Evolutionary conservation across 1,139 yeast genomes (phyloP).

Genomic region (Pichia sp.): DNA sequence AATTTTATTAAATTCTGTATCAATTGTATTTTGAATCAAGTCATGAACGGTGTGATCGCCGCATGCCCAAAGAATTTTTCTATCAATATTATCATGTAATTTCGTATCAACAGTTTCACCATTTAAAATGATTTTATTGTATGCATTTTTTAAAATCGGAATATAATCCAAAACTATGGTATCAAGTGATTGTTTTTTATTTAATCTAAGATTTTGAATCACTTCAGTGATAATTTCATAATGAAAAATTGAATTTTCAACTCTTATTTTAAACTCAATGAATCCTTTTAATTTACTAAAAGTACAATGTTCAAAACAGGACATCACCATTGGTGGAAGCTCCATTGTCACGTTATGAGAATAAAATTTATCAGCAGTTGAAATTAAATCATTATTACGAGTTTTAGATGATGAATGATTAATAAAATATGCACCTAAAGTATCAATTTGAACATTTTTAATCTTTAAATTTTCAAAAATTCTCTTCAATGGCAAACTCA

Average conservation of each 20-base stretch:
- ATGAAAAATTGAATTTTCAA: constrained; percentile 36
- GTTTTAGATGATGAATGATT: constrained; percentile 40
- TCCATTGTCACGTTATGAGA: constrained; percentile 43
- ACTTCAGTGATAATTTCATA: constrained; percentile 5
- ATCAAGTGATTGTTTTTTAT: constrained; percentile 2
- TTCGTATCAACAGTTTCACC: constrained; percentile 16
- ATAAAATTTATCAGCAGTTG: constrained; percentile 38
- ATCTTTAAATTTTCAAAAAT: constrained; percentile 54
- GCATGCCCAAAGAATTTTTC: constrained; percentile 41
- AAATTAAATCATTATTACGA: constrained; percentile 19
- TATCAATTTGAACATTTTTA: constrained; percentile 75
- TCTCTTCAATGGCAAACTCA: constrained; percentile 42
- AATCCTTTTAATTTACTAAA: constrained; percentile 61
- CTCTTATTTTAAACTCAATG: constrained; percentile 42
- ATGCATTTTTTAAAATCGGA: constrained; percentile 8
- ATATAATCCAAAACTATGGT: constrained; percentile 1
- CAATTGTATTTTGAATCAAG: constrained; percentile 1
- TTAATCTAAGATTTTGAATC: constrained; percentile 10
- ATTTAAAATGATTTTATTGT: neutral
- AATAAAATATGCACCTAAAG: constrained; percentile 53
- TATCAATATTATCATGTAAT: constrained; percentile 46
- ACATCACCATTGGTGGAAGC: constrained; percentile 38
- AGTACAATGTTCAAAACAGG: constrained; percentile 48
- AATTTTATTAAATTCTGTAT: constrained; percentile 3
- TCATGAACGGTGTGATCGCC: constrained; percentile 30